A percentile compares a stretch with the other conserved stretches of the same genome.
Evolutionary conservation across 1,139 yeast genomes (phyloP).

Genomic region (Zygotorulaspora mrakii): DNA sequence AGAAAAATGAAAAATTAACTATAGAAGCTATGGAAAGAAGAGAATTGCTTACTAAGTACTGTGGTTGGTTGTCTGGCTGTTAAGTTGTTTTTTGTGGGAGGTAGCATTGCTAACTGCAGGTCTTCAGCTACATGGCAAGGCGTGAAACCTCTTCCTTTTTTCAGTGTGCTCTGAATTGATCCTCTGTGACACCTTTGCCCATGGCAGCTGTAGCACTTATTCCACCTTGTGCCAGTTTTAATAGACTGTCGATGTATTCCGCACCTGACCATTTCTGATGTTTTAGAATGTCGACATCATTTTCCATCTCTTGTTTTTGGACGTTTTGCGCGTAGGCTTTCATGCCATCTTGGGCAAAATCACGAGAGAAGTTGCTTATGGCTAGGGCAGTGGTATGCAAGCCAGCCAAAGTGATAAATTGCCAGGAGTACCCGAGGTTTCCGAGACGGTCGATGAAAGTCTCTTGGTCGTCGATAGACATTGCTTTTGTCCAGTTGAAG

Average conservation of each 20-base stretch:
- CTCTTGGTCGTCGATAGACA: conserved; percentile 82
- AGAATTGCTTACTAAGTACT: background rate
- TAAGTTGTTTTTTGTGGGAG: no score
- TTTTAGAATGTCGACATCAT: conserved; percentile 91
- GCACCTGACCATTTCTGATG: conserved; percentile 99
- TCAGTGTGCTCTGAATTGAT: conserved; percentile 54
- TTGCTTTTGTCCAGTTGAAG: conserved; percentile 96
- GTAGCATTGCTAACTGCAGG: no score
- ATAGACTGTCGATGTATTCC: conserved; percentile 86
- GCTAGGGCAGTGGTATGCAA: conserved; percentile 94
- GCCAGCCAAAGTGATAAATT: conserved; percentile 96
- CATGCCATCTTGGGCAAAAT: conserved; percentile 83
- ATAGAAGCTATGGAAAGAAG: background rate
- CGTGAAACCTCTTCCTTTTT: background rate
- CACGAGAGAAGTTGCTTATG: conserved; percentile 76
- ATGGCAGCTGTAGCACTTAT: conserved; percentile 94
- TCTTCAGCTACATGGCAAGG: background rate
- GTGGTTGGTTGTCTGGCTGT: no score
- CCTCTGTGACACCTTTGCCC: conserved; percentile 99
- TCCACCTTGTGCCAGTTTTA: conserved; percentile 92
- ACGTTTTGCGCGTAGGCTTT: conserved; percentile 87
- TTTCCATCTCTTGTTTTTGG: conserved; percentile 84
- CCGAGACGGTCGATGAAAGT: conserved; percentile 87
- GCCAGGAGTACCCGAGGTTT: conserved; percentile 94
- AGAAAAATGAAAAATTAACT: background rate